phyloP scores from a whole-genome alignment of 2,329 filamentous ascomycete species.

The Ceratocystis cacaofunesta region DNA sequence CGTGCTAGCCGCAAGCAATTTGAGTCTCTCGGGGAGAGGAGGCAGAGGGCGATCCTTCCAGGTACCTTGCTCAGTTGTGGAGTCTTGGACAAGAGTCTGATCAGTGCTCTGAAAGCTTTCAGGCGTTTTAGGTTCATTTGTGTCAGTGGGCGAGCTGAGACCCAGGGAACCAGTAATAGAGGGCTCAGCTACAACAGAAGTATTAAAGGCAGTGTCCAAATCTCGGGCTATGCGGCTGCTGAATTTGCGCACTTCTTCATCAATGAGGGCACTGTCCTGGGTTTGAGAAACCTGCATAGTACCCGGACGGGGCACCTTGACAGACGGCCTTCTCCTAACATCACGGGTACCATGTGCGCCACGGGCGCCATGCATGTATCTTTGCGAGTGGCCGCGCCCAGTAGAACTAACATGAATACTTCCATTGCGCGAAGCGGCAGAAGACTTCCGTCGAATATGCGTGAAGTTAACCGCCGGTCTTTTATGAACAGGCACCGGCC shows the following conservation, averaged over 20 bases:
- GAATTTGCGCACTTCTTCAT: slow-evolving; percentile 69
- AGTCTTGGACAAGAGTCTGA: slow-evolving; percentile 21
- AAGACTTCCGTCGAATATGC: slow-evolving; percentile 25
- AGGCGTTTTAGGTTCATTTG: slow-evolving; percentile 9
- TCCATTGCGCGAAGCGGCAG: neutral
- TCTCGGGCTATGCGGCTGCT: slow-evolving; percentile 71
- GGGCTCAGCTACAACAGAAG: slow-evolving; percentile 33
- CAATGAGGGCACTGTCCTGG: slow-evolving; percentile 24
- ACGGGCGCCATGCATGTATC: neutral
- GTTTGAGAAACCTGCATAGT: slow-evolving; percentile 4
- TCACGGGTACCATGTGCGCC: neutral
- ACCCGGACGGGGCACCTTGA: neutral
- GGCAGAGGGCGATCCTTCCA: slow-evolving; percentile 39
- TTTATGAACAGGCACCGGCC: slow-evolving; percentile 30
- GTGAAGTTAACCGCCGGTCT: slow-evolving; percentile 40
- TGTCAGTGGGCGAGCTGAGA: slow-evolving; percentile 14
- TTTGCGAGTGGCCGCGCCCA: neutral
- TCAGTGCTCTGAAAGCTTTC: slow-evolving; percentile 21
- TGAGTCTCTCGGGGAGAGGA: slow-evolving; percentile 30
- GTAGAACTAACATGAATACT: neutral
- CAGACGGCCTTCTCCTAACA: slow-evolving; percentile 3
- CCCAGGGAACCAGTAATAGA: slow-evolving; percentile 5
- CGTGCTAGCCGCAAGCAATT: slow-evolving; percentile 22
- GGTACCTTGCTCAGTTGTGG: slow-evolving; percentile 14
- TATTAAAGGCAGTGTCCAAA: slow-evolving; percentile 84